phyloP scores from a whole-genome alignment of 306 rosid species.

The Lathyrus aphaca region DNA sequence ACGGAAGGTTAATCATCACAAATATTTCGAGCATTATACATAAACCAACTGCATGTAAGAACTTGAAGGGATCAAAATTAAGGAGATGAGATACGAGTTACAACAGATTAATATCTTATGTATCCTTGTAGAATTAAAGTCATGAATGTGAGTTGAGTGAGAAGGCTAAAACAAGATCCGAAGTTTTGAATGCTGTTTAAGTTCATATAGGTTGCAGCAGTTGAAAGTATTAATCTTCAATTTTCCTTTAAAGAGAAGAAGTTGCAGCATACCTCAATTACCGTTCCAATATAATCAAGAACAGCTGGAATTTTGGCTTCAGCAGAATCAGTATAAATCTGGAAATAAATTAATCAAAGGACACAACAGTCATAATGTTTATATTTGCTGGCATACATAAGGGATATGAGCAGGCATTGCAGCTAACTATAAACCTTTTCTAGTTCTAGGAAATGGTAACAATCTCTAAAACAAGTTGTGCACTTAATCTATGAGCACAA shows the following conservation, averaged over 20 bases:
- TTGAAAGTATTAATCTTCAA: constrained; percentile 28
- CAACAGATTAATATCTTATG: background rate
- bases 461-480: constrained; percentile 23
- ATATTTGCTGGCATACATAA: constrained; percentile 13
- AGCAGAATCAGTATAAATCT: constrained; percentile 92
- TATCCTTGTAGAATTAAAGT: constrained; percentile 25
- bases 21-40: constrained; percentile 16
- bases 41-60: background rate
- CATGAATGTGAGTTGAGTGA: constrained; percentile 4
- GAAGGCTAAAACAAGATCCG: constrained; percentile 29
- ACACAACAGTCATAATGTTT: constrained; percentile 25
- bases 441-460: constrained; percentile 3
- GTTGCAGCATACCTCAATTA: constrained; percentile 69
- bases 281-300: constrained; percentile 87
- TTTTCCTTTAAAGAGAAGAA: constrained; percentile 20
- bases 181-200: background rate
- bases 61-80: constrained; percentile 12
- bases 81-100: background rate
- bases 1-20: constrained; percentile 28
- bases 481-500: constrained; percentile 19
- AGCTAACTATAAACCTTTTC: constrained; percentile 20
- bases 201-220: constrained; percentile 28
- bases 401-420: constrained; percentile 21
- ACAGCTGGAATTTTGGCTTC: constrained; percentile 96
- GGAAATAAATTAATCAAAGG: constrained; percentile 42